These are phyloP conservation scores for Zymoseptoria tritici DNA, from an alignment of 2,329 filamentous ascomycete species.

Conservation along the genomic window DNA sequence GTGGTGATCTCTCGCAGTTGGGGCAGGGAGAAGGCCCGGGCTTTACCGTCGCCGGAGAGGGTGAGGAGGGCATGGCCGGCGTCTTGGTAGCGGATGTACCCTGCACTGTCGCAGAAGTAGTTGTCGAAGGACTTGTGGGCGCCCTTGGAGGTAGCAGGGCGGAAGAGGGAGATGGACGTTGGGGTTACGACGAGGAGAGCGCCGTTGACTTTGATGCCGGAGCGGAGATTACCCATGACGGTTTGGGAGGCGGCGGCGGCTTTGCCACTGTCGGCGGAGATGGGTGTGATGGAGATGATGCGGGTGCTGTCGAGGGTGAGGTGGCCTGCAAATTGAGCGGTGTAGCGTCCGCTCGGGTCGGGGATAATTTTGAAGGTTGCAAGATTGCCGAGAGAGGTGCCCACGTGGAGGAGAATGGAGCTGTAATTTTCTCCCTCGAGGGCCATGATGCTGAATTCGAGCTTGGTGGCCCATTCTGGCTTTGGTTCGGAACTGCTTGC, in stretches of 20 bases:
- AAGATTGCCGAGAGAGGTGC: conserved; percentile 75
- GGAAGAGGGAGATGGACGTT: conserved; percentile 77
- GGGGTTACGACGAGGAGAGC: conserved; percentile 69
- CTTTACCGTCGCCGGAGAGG: conserved; percentile 74
- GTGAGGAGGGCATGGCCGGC: conserved; percentile 73
- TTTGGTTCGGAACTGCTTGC: conserved; percentile 42
- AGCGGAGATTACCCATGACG: conserved; percentile 67
- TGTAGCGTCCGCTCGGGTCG: conserved; percentile 59
- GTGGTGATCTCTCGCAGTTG: conserved; percentile 75
- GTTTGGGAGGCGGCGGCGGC: conserved; percentile 67
- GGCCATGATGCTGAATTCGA: conserved; percentile 91
- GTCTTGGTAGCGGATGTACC: conserved; percentile 62
- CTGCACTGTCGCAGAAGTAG: conserved; percentile 71
- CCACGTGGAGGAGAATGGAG: conserved; percentile 85
- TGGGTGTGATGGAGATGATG: conserved; percentile 70
- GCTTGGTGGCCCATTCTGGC: conserved; percentile 67
- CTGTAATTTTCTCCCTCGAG: conserved; percentile 92
- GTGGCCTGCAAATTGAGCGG: conserved; percentile 63
- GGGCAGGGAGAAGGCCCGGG: conserved; percentile 79
- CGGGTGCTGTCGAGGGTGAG: conserved; percentile 53
- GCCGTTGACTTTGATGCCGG: conserved; percentile 69
- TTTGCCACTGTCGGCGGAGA: conserved; percentile 69
- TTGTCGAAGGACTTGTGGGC: conserved; percentile 85
- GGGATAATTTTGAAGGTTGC: conserved; percentile 88
- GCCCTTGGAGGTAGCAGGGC: conserved; percentile 77